Conservation (phyloP, 2,329 filamentous ascomycete genomes). For the Eurotiales sp. region DNA sequence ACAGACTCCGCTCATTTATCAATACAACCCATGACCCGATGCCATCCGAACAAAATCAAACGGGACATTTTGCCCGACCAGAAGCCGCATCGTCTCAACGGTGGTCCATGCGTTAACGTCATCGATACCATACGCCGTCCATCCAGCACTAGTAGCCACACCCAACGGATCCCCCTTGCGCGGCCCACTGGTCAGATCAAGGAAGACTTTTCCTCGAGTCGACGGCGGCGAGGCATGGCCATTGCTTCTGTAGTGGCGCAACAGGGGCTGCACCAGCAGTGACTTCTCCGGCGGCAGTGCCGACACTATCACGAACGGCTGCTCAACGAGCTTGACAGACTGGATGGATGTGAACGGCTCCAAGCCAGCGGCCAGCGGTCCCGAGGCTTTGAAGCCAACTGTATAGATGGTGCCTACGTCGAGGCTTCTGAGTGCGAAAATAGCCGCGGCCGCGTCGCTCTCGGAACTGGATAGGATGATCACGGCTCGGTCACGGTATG, state of each 20-base stretch:
- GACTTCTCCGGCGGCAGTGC: conserved; percentile 75
- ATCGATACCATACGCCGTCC: conserved; percentile 72
- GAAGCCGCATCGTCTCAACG: conserved; percentile 71
- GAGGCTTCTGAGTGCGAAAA: conserved; percentile 74
- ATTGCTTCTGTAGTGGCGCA: conserved; percentile 63
- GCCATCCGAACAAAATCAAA: conserved; percentile 83
- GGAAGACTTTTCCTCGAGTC: conserved; percentile 64
- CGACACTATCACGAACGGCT: conserved; percentile 78
- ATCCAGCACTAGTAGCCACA: conserved; percentile 70
- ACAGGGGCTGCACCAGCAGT: conserved; percentile 70
- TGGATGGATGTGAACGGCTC: conserved; percentile 67
- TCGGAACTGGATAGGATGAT: conserved; percentile 70
- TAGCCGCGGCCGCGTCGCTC: conserved; percentile 71
- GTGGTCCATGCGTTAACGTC: conserved; percentile 82
- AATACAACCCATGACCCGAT: conserved; percentile 54
- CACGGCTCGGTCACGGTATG: conserved; percentile 71
- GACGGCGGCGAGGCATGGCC: conserved; percentile 34
- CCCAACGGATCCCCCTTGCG: conserved; percentile 65
- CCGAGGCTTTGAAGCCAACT: conserved; percentile 67
- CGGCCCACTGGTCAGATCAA: conserved; percentile 69
- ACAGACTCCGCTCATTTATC: conserved; percentile 15
- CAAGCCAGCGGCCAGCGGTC: conserved; percentile 60
- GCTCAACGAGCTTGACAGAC: conserved; percentile 73
- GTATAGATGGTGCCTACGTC: conserved; percentile 77
- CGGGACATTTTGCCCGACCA: conserved; percentile 82